Evolutionary conservation across 1,139 yeast species (phyloP), one percentile per base, ranked within the genome.

Genomic region (Geotrichum histeridarum): DNA sequence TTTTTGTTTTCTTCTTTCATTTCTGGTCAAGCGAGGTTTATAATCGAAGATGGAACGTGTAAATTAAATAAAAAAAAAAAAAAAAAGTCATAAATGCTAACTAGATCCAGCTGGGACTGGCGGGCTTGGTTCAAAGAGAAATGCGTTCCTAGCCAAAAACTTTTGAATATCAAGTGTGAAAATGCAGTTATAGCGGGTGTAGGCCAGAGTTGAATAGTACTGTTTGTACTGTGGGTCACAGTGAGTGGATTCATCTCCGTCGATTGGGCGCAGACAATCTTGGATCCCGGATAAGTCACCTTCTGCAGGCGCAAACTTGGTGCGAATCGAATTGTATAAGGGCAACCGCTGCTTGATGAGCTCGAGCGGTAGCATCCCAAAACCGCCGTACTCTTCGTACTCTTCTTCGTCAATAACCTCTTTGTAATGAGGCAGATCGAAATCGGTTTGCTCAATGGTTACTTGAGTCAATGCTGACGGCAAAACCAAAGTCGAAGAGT

Each of bases 381-480:
- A 37, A n/a, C 50, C 50, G 14, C 50, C 50, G 27, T 27, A 48
- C 41, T 48, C 51, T 14, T 48, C 51, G 38, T 48, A 18, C 18
- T 48, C 46, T 14, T 48, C 39, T n/a, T 48, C 51, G 31, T 32
- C 41, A 15, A 42, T 41, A 3, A 47, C 43, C 11, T 39, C 43
- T 30, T 47, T 47, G 30, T 47, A 37, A 33, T 37, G 37, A 4
- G 43, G 50, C 27, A 47, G 18, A 9, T 37, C 42, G 14, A 47
- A 47, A 18, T 47, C 35, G 4, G 37, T 47, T 15, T 47, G 50
- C 36, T 47, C 50, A 12, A 47, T 47, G 2, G 22, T 47, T n/a
- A 47, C 30, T 15, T 35, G 18, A 5, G 11, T 18, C 5, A 47
- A n/a, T 14, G 30, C 35, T 12, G 50, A 43, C 2, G 43, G 15